Conservation (phyloP, 2,329 filamentous ascomycete species). For the Pyricularia sp. region DNA sequence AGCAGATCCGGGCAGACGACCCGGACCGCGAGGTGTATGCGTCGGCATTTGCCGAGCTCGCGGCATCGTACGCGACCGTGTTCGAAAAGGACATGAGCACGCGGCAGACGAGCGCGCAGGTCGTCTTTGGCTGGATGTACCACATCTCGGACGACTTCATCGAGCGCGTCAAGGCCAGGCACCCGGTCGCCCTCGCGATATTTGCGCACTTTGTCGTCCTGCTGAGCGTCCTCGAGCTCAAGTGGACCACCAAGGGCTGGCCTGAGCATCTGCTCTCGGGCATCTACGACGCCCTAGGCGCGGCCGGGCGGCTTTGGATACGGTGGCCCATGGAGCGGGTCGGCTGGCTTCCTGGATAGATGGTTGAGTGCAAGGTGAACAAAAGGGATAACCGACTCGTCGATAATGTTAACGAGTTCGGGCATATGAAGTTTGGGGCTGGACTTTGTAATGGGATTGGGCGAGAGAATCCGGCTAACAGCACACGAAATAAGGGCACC, state of each 20-base stretch:
- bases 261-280: conserved; percentile 14
- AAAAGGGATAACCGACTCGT: not conserved
- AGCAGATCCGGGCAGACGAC: not conserved
- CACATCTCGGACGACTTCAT: conserved; percentile 5
- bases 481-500: not conserved
- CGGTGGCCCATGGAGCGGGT: conserved; percentile 17
- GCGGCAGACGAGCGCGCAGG: conserved; percentile 3
- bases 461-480: not conserved
- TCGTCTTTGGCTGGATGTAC: conserved; percentile 5
- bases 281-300: conserved; percentile 15
- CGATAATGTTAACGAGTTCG: not conserved
- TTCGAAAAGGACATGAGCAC: conserved; percentile 3
- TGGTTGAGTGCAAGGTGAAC: too few relatives aligned
- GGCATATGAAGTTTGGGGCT: not conserved
- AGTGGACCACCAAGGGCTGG: conserved; percentile 18
- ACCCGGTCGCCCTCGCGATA: conserved; percentile 5
- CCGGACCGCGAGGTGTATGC: conserved; percentile 1
- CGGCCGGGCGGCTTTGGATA: conserved; percentile 15
- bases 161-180: not conserved
- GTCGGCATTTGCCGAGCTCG: conserved; percentile 3
- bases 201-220: conserved; percentile 17
- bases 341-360: conserved; percentile 11
- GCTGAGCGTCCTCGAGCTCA: conserved; percentile 14
- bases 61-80: conserved; percentile 1
- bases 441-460: not conserved